Evolutionary conservation across 176 grass and related monocot genomes (phyloP).

Genomic region (Neostapfia colusana): DNA sequence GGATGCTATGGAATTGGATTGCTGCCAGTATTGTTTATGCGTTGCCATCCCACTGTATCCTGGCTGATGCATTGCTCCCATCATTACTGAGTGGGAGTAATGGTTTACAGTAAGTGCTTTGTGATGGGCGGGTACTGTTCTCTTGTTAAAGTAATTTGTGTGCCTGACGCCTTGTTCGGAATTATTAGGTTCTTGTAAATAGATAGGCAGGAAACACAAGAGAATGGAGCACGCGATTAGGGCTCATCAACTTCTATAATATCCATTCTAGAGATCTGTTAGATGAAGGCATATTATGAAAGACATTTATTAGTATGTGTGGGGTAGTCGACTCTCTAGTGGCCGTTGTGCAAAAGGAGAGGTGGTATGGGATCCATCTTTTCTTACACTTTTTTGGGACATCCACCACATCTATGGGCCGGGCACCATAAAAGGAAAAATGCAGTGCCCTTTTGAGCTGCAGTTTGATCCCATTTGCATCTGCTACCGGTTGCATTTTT

Average conservation of each 20-base stretch:
- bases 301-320: too few species aligned
- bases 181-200: too few species aligned
- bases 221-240: too few species aligned
- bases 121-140: neutral
- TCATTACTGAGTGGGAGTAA: neutral
- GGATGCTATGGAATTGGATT: constrained; percentile 21
- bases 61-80: neutral
- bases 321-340: too few species aligned
- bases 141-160: too few species aligned
- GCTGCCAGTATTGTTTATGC: constrained; percentile 18
- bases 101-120: neutral
- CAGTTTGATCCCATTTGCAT: neutral
- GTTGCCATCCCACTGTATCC: neutral
- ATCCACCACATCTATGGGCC: neutral
- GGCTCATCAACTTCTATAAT: constrained; percentile 6
- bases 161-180: too few species aligned
- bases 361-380: too few species aligned
- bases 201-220: too few species aligned
- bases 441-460: neutral
- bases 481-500: too few species aligned
- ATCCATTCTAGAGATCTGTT: neutral
- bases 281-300: too few species aligned
- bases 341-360: too few species aligned
- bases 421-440: constrained; percentile 12
- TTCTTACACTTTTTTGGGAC: constrained; percentile 24